Percentiles rank a stretch among this genome's conserved stretches.
These are phyloP conservation scores for Leishmania lainsoni DNA, from an alignment of 208 protist species.

Conservation along the genomic window DNA sequence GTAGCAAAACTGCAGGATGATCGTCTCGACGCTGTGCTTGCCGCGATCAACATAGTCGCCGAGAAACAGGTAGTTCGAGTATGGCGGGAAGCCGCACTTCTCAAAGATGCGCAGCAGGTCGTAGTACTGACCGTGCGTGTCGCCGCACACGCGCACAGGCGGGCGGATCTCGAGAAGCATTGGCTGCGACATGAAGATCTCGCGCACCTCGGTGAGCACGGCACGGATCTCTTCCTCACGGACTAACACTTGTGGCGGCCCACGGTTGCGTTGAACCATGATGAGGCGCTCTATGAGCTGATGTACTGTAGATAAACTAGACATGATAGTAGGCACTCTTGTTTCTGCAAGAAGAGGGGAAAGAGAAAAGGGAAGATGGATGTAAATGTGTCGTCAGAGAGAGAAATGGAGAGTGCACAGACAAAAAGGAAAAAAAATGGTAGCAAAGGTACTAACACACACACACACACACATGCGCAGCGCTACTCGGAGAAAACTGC, in stretches of 20 bases:
- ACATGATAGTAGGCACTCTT: not conserved
- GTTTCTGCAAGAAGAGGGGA: not conserved
- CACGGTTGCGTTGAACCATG: constrained; percentile 43
- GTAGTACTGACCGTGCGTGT: constrained; percentile 99
- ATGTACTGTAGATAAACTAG: constrained; percentile 10
- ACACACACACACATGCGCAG: not conserved
- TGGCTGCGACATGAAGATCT: constrained; percentile 91
- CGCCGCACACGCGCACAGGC: constrained; percentile 92
- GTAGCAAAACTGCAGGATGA: constrained; percentile 91
- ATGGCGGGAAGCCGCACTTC: constrained; percentile 98
- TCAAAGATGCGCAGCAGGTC: constrained; percentile 99
- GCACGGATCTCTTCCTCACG: constrained; percentile 86
- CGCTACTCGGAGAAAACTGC: not conserved
- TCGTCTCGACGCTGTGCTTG: constrained; percentile 95
- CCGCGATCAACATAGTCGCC: constrained; percentile 99
- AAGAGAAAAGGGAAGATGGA: not conserved
- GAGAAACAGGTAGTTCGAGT: constrained; percentile 99
- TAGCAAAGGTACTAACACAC: not conserved
- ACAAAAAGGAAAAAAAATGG: not conserved
- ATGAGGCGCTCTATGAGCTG: constrained; percentile 76
- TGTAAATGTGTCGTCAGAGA: not conserved
- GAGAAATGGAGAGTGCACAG: not conserved
- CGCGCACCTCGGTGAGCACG: constrained; percentile 66
- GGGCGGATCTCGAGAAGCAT: constrained; percentile 89
- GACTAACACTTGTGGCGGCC: constrained; percentile 46